These are phyloP conservation scores for Chamaecyparis obtusa DNA, from an alignment of 75 land plant genomes.

Conservation along the genomic window DNA sequence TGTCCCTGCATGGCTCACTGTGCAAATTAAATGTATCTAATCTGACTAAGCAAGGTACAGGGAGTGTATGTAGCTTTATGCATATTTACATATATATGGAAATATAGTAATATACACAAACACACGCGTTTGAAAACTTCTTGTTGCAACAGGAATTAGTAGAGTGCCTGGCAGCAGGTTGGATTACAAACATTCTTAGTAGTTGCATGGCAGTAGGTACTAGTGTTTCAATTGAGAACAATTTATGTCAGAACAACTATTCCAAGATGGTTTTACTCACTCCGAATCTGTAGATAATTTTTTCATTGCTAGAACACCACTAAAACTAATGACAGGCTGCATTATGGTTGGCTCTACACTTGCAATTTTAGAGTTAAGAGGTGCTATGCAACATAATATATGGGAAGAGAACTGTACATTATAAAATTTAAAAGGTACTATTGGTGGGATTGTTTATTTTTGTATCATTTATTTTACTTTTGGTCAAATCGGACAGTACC, in stretches of 20 bases:
- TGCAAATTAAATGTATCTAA: not conserved
- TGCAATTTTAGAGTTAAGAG: not conserved
- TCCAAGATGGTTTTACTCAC: not conserved
- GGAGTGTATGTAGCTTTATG: not conserved
- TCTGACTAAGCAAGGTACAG: not conserved
- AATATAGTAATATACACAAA: not conserved
- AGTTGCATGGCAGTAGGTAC: not conserved
- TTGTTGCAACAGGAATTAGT: not conserved
- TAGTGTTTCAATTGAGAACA: not conserved
- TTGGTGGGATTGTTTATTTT: not conserved
- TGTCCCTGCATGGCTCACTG: not conserved
- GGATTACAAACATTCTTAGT: not conserved
- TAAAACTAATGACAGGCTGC: not conserved
- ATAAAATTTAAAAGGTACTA: not conserved
- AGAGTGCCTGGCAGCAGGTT: not conserved
- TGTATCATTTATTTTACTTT: not conserved
- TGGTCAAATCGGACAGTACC: not conserved
- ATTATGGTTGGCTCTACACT: not conserved
- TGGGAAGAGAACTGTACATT: not conserved
- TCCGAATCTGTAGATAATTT: not conserved
- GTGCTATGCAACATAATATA: not conserved
- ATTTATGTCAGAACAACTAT: not conserved
- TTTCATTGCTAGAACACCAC: not conserved
- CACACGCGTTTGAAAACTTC: no score
- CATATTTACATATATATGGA: not conserved